These are phyloP conservation scores for Paxillus ammoniavirescens DNA, from an alignment of 768 basidiomycete species.

Conservation along the genomic window DNA sequence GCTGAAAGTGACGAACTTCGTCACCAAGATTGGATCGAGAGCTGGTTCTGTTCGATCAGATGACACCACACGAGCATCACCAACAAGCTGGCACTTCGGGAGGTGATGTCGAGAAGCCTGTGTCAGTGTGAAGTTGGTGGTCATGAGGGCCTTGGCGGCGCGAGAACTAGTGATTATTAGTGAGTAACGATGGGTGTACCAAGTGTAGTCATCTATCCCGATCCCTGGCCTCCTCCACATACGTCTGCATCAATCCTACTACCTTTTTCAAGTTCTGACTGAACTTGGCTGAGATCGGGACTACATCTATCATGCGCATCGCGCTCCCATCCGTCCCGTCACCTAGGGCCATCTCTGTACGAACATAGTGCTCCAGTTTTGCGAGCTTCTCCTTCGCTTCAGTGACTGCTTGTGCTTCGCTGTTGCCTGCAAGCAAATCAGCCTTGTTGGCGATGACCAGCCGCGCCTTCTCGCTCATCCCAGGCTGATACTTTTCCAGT, in stretches of 20 bases:
- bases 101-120: too few species aligned
- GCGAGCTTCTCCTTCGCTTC: conserved; percentile 57
- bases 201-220: background rate
- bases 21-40: background rate
- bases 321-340: conserved; percentile 23
- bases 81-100: too few species aligned
- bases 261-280: conserved; percentile 75
- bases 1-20: background rate
- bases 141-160: background rate
- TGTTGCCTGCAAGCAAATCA: conserved; percentile 64
- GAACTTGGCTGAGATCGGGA: conserved; percentile 85
- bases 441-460: conserved; percentile 96
- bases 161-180: background rate
- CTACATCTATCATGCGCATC: conserved; percentile 58
- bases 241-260: conserved; percentile 64
- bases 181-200: background rate
- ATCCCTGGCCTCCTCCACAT: conserved; percentile 53
- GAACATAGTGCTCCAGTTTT: conserved; percentile 56
- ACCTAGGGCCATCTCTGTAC: conserved; percentile 38
- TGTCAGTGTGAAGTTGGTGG: too few species aligned
- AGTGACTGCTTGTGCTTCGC: conserved; percentile 45
- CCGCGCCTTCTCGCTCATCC: conserved; percentile 72
- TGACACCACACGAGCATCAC: too few species aligned
- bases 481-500: conserved; percentile 76
- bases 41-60: background rate